Evolutionary conservation across 2,329 filamentous ascomycete genomes (phyloP), one percentile per base, ranked within the genome.

Genomic region (Penicillium capsulatum): DNA sequence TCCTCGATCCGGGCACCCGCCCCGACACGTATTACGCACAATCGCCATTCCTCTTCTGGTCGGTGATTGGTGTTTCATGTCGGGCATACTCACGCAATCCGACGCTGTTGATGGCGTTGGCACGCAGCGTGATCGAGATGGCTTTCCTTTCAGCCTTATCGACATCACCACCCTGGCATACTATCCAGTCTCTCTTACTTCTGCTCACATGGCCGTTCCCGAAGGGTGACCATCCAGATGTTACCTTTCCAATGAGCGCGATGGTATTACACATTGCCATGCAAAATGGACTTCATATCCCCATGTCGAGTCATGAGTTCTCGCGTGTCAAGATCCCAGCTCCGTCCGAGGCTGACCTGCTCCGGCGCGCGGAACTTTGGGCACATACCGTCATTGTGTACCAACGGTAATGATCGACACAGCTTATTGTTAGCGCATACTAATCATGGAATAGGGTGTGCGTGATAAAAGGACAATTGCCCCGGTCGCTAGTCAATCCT

Each of bases 31-130:
- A 86, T 60, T 84, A 84, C 57, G 76, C 81, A 44, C 83, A 91
- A 54, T 84, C 88, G 35, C 81, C 82, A 3, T 72, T 95, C 10
- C 75, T 95, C 1, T 94, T 94, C 65, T 95, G 89, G 89, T 78
- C 84, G 33, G 83, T 70, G 4, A 55, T 68, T 10, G 59, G 61
- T 2, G 59, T 65, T 7, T 58, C 59, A 10, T 65, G 61, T 40
- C 55, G 66, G 7, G 59, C 59, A 3, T 70, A 66, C 36, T 30
- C 52, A 1, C 60, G 52, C 16, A 67, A 70, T 31, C 66, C 66
- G 2, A 69, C 66, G 1, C 34, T 69, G 7, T 44, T 66, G 5
- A 56, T 49, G 2, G 61, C 63, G 1, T 45, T 70, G 5, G 52
- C 60, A 3, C 51, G 54, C 10, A 61, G 55, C 26, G 54, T 69